Base-by-base conservation (phyloP, 192 early-diverging fungal species). In the Obelidium mucronatum region DNA sequence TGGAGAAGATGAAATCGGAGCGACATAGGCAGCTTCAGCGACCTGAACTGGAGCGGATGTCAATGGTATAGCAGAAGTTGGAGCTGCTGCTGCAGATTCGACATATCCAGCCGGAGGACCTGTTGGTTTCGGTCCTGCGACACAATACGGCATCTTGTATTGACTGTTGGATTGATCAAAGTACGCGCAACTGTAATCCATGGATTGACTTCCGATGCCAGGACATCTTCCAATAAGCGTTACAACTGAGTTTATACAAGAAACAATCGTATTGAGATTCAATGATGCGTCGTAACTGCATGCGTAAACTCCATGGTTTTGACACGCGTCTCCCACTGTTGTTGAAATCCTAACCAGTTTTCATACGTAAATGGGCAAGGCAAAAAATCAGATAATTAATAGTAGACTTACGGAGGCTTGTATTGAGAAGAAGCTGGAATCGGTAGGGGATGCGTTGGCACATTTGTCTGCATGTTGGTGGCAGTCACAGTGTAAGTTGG, bases 141-240 rank as follows among this genome's bases (percentile, higher is more conserved):
- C 66, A 33, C 66, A 68, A 1, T 28, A 48, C 1, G 66, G 66
- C 66, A 68, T 68, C 48, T 51, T 39, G 51, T 68, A 68, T 30
- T 30, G 17, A 68, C 48, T 68, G 44, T 33, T 13, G 3, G 15
- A 5, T 28, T 39, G 34, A 15, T 4, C 15, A 22, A 24, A 42
- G 51, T 68, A 68, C 6, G 4, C 13, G 28, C 66, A 68, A 22
- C 17, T 19, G 31, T 48, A 48, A 24, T 68, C 66, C 26, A 28
- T 60, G 15, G 17, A 17, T 22, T 30, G 15, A 17, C 44, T 30
- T 6, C 15, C 37, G 5, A 8, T 44, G 37, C 42, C 42, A 31
- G 13, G 8, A 1, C 66, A 68, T 11, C 5, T 8, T 19, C 5
- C 39, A 40, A 68, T 51, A 19, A 24, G 17, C 8, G 24, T 11